Evolutionary conservation across 176 grass and related monocot genomes (phyloP), one percentile per base, ranked within the genome.

Genomic region (Poa annua): DNA sequence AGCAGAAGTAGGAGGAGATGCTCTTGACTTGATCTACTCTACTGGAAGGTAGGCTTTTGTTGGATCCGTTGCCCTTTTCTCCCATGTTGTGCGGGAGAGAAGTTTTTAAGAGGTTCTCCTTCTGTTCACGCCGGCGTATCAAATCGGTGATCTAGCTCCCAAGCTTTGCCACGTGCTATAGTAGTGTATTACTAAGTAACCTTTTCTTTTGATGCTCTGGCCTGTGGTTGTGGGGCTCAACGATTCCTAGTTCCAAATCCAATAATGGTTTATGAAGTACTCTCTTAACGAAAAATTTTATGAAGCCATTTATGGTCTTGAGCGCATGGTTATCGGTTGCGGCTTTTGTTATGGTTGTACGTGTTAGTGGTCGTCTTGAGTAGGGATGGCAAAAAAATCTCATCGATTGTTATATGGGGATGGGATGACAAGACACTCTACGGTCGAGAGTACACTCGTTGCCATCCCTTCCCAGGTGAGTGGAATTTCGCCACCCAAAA

Each of bases 1-100:
- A 75, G 11, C 34, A 74, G 42, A 57, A 13, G 71, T 19, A 33
- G 34, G 45, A 57, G 89, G 71, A 85, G 89, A 88, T 91, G 71
- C 78, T 71, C 63, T 66, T 60, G 24, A 53, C 36, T 56, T 59
- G 19, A 52, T 62, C 61, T 57, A 21, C 71, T 19, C 51, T 51
- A 33, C 66, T 6, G 17, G 29, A 33, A 71, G 54, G 56, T 56
- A 66, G 54, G 69, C 63, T 89, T 86, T 76, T 76, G 68, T 41
- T 76, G 69, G 42, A 72, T 14, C 39, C 50, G 67, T 8, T 32
- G 41, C 12, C 38, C 34, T 69, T 86, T 77, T 77, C 39, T 56
- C 76, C 62, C 38, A 72, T 62, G 50, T 77, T 68, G 69, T 67
- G 69, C 72, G 81, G 80, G 69, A 80, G 69, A 80, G 26, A 34